These are phyloP conservation scores for Colletotrichum nymphaeae DNA, from an alignment of 2,329 filamentous ascomycete genomes.

Conservation along the genomic window DNA sequence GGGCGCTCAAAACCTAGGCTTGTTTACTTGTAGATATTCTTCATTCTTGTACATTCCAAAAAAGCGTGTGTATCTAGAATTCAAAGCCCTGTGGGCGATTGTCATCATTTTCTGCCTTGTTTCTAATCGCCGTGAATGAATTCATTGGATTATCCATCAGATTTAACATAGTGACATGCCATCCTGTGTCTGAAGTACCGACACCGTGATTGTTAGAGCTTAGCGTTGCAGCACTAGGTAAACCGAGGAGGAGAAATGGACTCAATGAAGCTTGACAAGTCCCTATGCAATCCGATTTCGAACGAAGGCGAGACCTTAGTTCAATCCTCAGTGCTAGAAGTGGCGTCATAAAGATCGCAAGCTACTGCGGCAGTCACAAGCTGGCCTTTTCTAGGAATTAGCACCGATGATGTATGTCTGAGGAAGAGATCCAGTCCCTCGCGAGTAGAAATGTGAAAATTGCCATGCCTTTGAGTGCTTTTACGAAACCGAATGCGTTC, in stretches of 20 bases:
- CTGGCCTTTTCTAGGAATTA: background rate
- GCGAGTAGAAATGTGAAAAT: no score
- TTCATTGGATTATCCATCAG: background rate
- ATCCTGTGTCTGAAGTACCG: no score
- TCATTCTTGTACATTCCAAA: constrained; percentile 13
- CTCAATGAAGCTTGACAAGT: no score
- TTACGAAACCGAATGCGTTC: background rate
- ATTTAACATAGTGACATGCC: no score
- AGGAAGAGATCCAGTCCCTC: no score
- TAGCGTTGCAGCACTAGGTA: no score
- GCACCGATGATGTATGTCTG: background rate
- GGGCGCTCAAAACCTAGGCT: background rate
- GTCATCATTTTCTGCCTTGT: background rate
- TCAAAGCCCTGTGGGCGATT: constrained; percentile 23
- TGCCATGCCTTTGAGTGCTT: background rate
- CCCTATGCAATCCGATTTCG: no score
- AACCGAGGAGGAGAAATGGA: no score
- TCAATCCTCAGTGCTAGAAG: no score
- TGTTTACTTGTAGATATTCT: constrained; percentile 34
- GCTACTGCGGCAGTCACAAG: background rate
- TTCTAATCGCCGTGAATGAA: no score
- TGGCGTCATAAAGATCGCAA: background rate
- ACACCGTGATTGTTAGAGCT: no score
- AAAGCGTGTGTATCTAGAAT: constrained; percentile 16
- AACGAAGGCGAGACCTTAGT: no score